Evolutionary conservation across 768 basidiomycete species (phyloP), one percentile per base, ranked within the genome.

Genomic region (Daedaleopsis sinensis): DNA sequence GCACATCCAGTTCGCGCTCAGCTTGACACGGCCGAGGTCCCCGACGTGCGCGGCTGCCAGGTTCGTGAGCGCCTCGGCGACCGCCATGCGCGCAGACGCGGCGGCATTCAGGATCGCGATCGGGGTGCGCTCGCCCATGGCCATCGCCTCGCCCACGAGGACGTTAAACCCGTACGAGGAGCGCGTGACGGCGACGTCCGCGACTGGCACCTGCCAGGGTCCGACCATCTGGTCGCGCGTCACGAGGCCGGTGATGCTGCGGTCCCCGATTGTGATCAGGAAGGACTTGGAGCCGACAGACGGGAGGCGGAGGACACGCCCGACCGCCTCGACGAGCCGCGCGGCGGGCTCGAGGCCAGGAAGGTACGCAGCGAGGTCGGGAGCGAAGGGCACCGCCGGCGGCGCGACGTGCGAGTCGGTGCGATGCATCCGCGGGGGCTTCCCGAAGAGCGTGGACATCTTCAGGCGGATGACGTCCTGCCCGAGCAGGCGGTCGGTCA

Each of bases 1-100:
- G 61, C 92, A 94, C 97, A 99, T 99, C 97, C 97, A 99, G 74
- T 99, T 99, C 49, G 96, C 96, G 65, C 94, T 96, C n/a, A 99
- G 82, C 76, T 99, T 99, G 69, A 97, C 85, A 58, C 82, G 79
- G 2, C 82, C 80, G 37, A 98, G 78, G 24, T 84, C 82, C 3
- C 84, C 83, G 43, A 96, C 77, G 51, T 84, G 82, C 1, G 96
- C 87, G 6, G 97, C 95, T 0, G 84, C 86, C 61, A 98, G 81
- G 76, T 98, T 99, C 67, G 90, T 94, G 46, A 99, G 81, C 0
- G 97, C 84, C 73, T 99, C 97, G 2, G 87, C 96, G 48, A 99
- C 89, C 24, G 96, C 96, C 90, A 99, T 95, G 35, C 95, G 87
- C 2, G 96, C 96, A 0, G 96, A 96, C 1, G 96, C 95, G 7